Base-by-base conservation (phyloP, 352 stramenopile species). In the Pythium diclinum region DNA sequence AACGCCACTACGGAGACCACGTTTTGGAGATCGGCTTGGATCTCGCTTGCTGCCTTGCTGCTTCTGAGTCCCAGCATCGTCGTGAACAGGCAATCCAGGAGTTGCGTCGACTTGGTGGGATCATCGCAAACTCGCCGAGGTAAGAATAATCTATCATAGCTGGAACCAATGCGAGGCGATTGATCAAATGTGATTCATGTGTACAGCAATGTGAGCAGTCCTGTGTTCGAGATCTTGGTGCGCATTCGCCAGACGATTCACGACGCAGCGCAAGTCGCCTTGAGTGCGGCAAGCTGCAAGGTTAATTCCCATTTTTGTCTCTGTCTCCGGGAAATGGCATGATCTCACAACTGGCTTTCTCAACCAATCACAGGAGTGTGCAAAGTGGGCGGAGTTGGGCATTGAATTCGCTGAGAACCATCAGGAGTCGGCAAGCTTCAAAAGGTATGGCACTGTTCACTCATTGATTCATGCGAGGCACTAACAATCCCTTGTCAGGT, bases 21-120 rank as follows among this genome's bases (percentile, higher is more conserved):
- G 63, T 68, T 19, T 59, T 88, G 25, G 68, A 80, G 28, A 89
- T 94, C 42, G 79, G 76, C 51, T 48, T 91, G 30, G 85, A 91
- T 58, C 65, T 93, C 14, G 82, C 79, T n/a, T 89, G 77, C 40
- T 72, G 67, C 52, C 68, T 91, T 6, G 77, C 78, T 63, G 48
- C 67, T 63, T 71, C 78, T 64, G 44, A 68, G 38, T 34, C 65
- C 68, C 38, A 56, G 10, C 55, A 75, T 62, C 61, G 67, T 47
- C 61, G 61, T 40, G 48, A 33, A 21, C 61, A 75, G 55, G 76
- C 80, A 0, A 80, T 88, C 25, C 33, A 47, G 2, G 78, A 89
- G 54, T 57, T 91, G 11, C 81, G 74, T 42, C 63, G 70, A 23
- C 55, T 85, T 47, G 59, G 62, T 19, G 44, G 56, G 17, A 16